Evolutionary conservation across 352 stramenopile species (phyloP), one percentile per base, ranked within the genome.

Genomic region (Phytophthora kernoviae): DNA sequence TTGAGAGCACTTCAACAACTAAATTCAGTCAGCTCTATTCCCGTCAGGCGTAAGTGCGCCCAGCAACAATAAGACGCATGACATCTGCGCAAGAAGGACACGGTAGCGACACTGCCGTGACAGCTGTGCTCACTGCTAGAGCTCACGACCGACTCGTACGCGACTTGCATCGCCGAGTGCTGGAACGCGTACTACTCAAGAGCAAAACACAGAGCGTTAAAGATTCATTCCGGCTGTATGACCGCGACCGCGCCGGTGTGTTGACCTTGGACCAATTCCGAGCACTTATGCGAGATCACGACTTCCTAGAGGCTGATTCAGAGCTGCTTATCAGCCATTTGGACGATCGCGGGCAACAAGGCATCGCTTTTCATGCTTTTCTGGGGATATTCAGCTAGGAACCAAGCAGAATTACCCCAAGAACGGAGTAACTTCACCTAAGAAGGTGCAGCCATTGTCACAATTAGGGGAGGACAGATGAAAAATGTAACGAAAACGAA

Each of bases 151-250:
- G 52, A 12, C 37, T 46, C 2, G 65, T 72, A 32, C 72, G 67
- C 22, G 71, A 79, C 12, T 57, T 91, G 24, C 81, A 91, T 50
- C 81, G 77, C 3, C 79, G 73, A 22, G 62, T 89, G 41, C 65
- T 91, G 30, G 79, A 91, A 49, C 74, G 77, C 17, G 68, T 85
- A 44, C 63, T 87, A 0, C 37, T 87, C 9, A 78, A 72, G 32
- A 84, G 73, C 50, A 65, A 82, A 5, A 86, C 55, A 17, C 60
- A 84, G 36, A 91, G 55, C 42, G 54, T 91, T 30, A 88, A 91
- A 51, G 77, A 91, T 41, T 68, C 81, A 27, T 91, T 91, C 54
- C 75, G 79, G 1, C 62, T 81, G 27, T 91, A 89, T 47, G 81
- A 91, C 52, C 56, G 54, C 5, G 72, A 75, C 21, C 78, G 79